phyloP scores from a whole-genome alignment of 768 basidiomycete species.

The Suillus variegatus region DNA sequence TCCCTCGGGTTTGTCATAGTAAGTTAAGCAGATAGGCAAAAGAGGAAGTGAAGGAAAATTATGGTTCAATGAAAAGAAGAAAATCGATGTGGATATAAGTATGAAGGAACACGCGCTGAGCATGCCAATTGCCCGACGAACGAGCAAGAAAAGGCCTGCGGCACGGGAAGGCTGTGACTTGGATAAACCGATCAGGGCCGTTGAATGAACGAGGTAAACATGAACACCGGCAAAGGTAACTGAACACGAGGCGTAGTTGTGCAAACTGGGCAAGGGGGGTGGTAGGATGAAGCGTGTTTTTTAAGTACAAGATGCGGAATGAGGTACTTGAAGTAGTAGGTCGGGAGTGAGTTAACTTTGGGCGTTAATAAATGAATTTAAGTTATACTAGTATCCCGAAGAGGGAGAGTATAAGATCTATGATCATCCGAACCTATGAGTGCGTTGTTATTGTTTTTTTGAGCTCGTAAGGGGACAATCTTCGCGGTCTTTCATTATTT shows the following conservation, averaged over 20 bases:
- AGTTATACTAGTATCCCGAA: slow-evolving; percentile 19
- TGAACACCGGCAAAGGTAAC: slow-evolving; percentile 42
- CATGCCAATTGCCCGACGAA: slow-evolving; percentile 44
- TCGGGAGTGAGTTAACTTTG: slow-evolving; percentile 16
- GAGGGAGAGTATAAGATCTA: background rate
- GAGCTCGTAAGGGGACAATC: slow-evolving; percentile 23
- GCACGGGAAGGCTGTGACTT: slow-evolving; percentile 39
- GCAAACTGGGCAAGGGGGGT: slow-evolving; percentile 38
- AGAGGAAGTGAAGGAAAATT: slow-evolving; percentile 45
- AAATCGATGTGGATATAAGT: slow-evolving; percentile 56
- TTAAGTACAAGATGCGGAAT: slow-evolving; percentile 26
- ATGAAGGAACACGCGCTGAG: slow-evolving; percentile 43
- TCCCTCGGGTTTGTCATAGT: slow-evolving; percentile 73
- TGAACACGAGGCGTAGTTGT: slow-evolving; percentile 49
- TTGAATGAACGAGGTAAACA: slow-evolving; percentile 48
- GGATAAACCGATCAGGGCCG: slow-evolving; percentile 43
- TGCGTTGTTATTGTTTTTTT: slow-evolving; percentile 18
- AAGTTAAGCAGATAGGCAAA: slow-evolving; percentile 59
- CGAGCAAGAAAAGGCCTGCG: slow-evolving; percentile 29
- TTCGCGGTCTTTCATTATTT: slow-evolving; percentile 27
- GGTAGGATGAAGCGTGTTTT: slow-evolving; percentile 33
- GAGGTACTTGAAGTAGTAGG: slow-evolving; percentile 15
- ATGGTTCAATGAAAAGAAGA: slow-evolving; percentile 47
- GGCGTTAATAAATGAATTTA: slow-evolving; percentile 26
- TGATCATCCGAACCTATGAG: background rate